Evolutionary conservation across 352 stramenopile genomes (phyloP).

Genomic region (Phytophthora fragariaefolia): DNA sequence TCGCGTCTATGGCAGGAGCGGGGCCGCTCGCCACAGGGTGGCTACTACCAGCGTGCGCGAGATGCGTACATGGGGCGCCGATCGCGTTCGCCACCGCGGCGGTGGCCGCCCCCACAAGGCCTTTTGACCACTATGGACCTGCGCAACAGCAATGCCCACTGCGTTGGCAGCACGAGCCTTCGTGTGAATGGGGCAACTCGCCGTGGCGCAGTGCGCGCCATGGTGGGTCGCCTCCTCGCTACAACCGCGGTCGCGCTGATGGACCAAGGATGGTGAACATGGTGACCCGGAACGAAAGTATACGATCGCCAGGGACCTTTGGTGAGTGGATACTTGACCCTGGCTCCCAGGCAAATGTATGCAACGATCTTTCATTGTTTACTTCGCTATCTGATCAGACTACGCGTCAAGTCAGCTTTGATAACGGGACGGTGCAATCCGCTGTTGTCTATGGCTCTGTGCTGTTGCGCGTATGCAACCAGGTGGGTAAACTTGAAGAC

Average conservation of each 20-base stretch:
- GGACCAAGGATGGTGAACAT: background rate
- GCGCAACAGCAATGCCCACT: background rate
- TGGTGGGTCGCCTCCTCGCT: background rate
- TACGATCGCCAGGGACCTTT: background rate
- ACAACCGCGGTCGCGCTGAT: background rate
- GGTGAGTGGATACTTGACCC: background rate
- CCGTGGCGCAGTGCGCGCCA: no score
- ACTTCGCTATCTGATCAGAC: background rate
- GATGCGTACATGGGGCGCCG: background rate
- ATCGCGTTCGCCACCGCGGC: background rate
- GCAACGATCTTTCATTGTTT: background rate
- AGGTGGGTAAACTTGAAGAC: slow-evolving; percentile 3
- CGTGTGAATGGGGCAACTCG: background rate
- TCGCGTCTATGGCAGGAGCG: background rate
- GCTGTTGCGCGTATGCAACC: background rate
- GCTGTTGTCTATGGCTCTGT: background rate
- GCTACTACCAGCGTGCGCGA: background rate
- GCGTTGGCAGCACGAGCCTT: background rate
- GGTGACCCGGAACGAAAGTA: background rate
- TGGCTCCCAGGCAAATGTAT: background rate
- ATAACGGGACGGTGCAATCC: background rate
- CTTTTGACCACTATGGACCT: background rate
- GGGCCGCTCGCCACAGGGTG: background rate
- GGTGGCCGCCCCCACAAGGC: background rate
- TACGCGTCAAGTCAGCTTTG: background rate